Evolutionary conservation across 352 stramenopile species (phyloP).

Genomic region (Phytophthora ramorum): DNA sequence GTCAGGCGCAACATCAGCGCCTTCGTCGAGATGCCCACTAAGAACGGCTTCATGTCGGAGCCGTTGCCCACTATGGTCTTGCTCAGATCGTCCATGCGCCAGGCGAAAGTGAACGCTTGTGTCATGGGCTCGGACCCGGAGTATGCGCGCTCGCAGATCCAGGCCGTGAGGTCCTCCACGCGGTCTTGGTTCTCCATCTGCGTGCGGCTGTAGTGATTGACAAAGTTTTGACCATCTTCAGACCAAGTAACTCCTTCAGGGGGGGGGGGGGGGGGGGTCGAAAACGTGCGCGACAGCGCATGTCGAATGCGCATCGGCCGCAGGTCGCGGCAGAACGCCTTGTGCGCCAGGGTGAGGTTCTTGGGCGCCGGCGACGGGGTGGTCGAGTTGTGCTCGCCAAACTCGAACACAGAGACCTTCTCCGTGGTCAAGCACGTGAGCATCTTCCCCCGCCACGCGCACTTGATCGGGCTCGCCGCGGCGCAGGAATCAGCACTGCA

Average conservation of each 20-base stretch:
- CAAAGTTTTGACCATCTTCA: conserved; percentile 9
- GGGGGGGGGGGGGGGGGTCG: background rate
- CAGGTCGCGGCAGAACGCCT: conserved; percentile 5
- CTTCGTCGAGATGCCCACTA: background rate
- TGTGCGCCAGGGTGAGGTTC: conserved; percentile 3
- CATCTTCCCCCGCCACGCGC: conserved; percentile 2
- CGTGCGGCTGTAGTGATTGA: conserved; percentile 8
- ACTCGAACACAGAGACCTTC: background rate
- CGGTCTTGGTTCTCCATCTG: conserved; percentile 12
- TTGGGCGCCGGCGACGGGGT: background rate
- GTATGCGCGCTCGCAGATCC: background rate
- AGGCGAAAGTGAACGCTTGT: conserved; percentile 9
- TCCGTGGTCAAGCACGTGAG: background rate
- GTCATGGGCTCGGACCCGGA: background rate
- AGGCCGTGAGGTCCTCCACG: background rate
- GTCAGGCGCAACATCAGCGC: background rate
- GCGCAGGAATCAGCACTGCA: background rate
- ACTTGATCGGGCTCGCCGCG: conserved; percentile 1
- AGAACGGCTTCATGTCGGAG: conserved; percentile 9
- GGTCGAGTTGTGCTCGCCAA: conserved; percentile 1
- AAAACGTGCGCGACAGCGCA: conserved; percentile 9
- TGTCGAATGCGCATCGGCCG: background rate
- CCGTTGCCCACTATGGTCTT: conserved; percentile 6
- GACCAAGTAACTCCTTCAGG: background rate
- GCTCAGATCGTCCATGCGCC: background rate